Percentiles rank a stretch among this genome's conserved stretches.
phyloP scores from a whole-genome alignment of 768 basidiomycete species.

The Lyophyllum shimeji region DNA sequence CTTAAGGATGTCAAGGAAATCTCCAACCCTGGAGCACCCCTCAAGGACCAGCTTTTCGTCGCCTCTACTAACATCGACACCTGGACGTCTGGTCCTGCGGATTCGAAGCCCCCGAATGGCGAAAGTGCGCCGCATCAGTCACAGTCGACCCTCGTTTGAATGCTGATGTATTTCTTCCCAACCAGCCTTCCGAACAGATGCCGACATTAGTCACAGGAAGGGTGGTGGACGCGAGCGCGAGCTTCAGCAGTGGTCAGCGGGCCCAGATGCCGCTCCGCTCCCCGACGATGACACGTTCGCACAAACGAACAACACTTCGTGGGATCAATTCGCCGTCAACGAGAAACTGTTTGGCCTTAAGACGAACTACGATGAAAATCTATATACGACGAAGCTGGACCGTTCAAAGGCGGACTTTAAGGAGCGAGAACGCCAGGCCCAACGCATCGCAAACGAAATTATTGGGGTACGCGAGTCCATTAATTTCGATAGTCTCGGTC shows the following conservation, averaged over 20 bases:
- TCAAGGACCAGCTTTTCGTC: slow-evolving; percentile 71
- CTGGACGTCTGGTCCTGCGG: slow-evolving; percentile 75
- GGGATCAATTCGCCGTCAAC: slow-evolving; percentile 96
- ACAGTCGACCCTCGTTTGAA: not conserved
- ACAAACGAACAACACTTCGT: slow-evolving; percentile 43
- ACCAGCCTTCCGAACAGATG: slow-evolving; percentile 79
- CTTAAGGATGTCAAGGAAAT: slow-evolving; percentile 80
- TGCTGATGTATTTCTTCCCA: slow-evolving; percentile 5
- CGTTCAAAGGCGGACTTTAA: slow-evolving; percentile 81
- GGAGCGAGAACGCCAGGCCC: slow-evolving; percentile 85
- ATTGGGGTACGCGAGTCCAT: slow-evolving; percentile 57
- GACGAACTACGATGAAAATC: slow-evolving; percentile 89
- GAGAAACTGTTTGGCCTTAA: slow-evolving; percentile 91
- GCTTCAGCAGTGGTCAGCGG: slow-evolving; percentile 75
- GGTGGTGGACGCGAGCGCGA: slow-evolving; percentile 64
- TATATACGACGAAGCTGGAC: slow-evolving; percentile 94
- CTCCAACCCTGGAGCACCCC: slow-evolving; percentile 59
- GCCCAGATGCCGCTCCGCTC: slow-evolving; percentile 30
- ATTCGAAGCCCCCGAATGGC: slow-evolving; percentile 65
- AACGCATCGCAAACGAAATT: slow-evolving; percentile 89
- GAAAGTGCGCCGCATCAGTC: slow-evolving; percentile 51
- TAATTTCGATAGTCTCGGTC: slow-evolving; percentile 2
- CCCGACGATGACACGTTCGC: slow-evolving; percentile 76
- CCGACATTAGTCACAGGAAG: slow-evolving; percentile 69
- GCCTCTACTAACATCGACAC: slow-evolving; percentile 70